Percentiles rank a stretch among this genome's conserved stretches.
phyloP scores from a whole-genome alignment of 257 asterid genomes.

The Jasminum sambac region DNA sequence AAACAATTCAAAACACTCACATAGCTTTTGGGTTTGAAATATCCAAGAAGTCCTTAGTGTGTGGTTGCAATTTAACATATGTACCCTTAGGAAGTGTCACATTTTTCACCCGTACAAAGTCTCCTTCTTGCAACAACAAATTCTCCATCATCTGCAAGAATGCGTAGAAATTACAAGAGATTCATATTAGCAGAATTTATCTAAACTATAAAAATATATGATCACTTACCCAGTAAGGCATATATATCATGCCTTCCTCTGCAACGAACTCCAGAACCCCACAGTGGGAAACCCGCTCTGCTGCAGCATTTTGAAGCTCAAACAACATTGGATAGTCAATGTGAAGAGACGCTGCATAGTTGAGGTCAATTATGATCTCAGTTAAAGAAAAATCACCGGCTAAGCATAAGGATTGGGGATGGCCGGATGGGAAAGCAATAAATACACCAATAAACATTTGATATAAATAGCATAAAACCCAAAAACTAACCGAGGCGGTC shows the following conservation, averaged over 20 bases:
- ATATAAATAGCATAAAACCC: slow-evolving; percentile 11
- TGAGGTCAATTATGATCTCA: slow-evolving; percentile 16
- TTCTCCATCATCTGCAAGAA: slow-evolving; percentile 93
- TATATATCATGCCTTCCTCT: slow-evolving; percentile 98
- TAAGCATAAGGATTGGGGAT: neutral
- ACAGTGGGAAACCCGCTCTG: slow-evolving; percentile 88
- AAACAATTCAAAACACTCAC: slow-evolving; percentile 50
- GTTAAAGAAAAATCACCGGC: neutral
- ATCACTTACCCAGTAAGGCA: slow-evolving; percentile 94
- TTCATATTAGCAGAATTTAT: slow-evolving; percentile 12
- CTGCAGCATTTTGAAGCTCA: slow-evolving; percentile 77
- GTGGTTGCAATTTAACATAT: slow-evolving; percentile 93
- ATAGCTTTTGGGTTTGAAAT: slow-evolving; percentile 97
- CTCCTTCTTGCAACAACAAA: slow-evolving; percentile 91
- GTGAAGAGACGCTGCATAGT: slow-evolving; percentile 79
- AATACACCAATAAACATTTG: slow-evolving; percentile 12
- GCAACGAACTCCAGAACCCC: slow-evolving; percentile 99
- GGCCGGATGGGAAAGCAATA: neutral
- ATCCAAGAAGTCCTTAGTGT: slow-evolving; percentile 92
- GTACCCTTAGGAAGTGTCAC: slow-evolving; percentile 96
- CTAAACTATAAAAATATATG: slow-evolving; percentile 2
- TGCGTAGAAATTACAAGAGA: slow-evolving; percentile 16
- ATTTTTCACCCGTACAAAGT: slow-evolving; percentile 77
- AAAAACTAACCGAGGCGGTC: slow-evolving; percentile 84
- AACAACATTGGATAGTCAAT: slow-evolving; percentile 97